Base-by-base conservation (phyloP, 148 eudicot genomes). In the Talinum fruticosum region DNA sequence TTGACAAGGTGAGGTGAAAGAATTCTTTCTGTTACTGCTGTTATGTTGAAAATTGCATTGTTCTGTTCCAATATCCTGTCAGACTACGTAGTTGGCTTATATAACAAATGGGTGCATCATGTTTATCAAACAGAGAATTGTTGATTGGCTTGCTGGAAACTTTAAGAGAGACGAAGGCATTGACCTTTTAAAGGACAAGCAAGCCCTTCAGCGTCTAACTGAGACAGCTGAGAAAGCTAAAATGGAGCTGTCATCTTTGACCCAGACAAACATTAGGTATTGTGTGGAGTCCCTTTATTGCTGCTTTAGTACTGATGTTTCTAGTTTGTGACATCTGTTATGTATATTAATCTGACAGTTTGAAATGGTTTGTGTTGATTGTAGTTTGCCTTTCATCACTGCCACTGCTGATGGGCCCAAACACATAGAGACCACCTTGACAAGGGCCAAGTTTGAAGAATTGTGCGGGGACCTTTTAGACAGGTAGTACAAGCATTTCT, bases 191-290 rank as follows among this genome's bases (percentile, higher is more conserved):
- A 96, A 93, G 85, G 99, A 96, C 87, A 96, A 93, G 75, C 99
- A 96, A 82, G 99, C 99, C 75, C 97, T 96, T 73, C 97, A 96
- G 80, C 93, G 99, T 66, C 83, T 93, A 35, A 96, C 99, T 18
- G 99, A 96, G 86, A 87, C 97, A 32, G 99, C 99, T 0, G 97
- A 96, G 89, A 96, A 96, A 84, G 99, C 99, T 28, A 96, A 96
- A 84, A 96, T 96, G 97, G 99, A 93, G 80, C 86, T 96, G 29
- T 96, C 99, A 53, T 87, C 97, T 75, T 83, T 96, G 88, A 89
- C 97, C 14, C 99, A 96, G 82, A 84, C 99, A 36, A 93, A 85
- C 74, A 91, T 96, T 74, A 96, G 99, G 99, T 91, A 76, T 30
- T 37, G 24, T 65, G 21, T 71, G 65, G 24, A 69, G 71, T 34